Percentiles rank a stretch among this genome's conserved stretches.
Conservation (phyloP, 192 early-diverging fungal species). For the Phycomyces blakesleeanus region DNA sequence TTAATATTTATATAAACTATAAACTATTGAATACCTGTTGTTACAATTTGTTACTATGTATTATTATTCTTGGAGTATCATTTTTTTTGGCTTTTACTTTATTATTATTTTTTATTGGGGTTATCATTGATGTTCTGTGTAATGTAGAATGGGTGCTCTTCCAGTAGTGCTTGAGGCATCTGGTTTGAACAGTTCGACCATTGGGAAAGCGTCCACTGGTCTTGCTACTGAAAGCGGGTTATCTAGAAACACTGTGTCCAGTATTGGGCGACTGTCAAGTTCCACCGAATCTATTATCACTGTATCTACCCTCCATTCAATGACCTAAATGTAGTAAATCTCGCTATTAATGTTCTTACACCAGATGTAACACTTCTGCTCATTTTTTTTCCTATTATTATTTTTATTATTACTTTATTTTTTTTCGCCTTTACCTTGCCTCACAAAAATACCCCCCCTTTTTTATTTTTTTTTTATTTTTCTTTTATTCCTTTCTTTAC, state of each 20-base stretch:
- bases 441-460: not conserved
- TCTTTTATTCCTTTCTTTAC: too few species aligned
- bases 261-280: slow-evolving; percentile 10
- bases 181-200: slow-evolving; percentile 2
- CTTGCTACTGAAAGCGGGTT: not conserved
- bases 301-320: slow-evolving; percentile 13
- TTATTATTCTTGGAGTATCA: too few species aligned
- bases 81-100: slow-evolving; percentile 1
- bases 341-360: not conserved
- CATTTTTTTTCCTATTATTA: not conserved
- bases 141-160: slow-evolving; percentile 19
- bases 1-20: not conserved
- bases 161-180: slow-evolving; percentile 6
- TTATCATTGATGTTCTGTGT: not conserved
- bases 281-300: slow-evolving; percentile 18
- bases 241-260: not conserved
- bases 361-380: slow-evolving; percentile 4
- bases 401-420: not conserved
- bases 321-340: not conserved
- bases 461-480: too few species aligned
- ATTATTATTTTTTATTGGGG: not conserved
- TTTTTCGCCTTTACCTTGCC: not conserved
- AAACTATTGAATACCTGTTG: not conserved
- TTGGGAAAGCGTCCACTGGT: slow-evolving; percentile 5
- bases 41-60: too few species aligned